Evolutionary conservation across 2,329 filamentous ascomycete genomes (phyloP), one percentile per base, ranked within the genome.

Genomic region (Ceratocystis destructans): DNA sequence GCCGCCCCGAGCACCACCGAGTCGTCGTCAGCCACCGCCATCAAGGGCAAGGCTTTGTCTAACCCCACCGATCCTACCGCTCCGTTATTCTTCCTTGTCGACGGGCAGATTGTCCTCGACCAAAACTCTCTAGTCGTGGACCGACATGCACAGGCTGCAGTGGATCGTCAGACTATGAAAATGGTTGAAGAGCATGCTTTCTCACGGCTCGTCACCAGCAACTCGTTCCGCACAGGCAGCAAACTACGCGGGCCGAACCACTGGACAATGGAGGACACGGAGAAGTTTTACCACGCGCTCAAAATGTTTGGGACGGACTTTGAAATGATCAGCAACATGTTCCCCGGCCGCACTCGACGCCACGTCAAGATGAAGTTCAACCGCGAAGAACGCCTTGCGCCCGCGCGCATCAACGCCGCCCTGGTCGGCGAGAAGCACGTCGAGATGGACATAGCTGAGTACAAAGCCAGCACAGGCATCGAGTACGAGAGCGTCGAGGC

Each of bases 291-390:
- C 77, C 82, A 86, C 33, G 86, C 84, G 0, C 79, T 95, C 1
- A 77, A 80, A 67, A 88, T 87, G 80, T 92, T 90, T 72, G 90
- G 90, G 66, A 93, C 88, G 1, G 89, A 93, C 73, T 95, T 94
- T 72, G 82, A 87, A 73, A 89, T 89, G 76, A 91, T 95, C 71
- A 82, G 83, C 68, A 83, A 84, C 71, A 85, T 91, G 81, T 92
- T 95, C 72, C 83, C 85, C 0, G 82, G 83, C 69, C 85, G 87
- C 72, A 87, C 83, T 68, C 82, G 90, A 20, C 82, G 86, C 41
- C 84, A 89, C 73, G 82, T 94, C 76, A 93, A 93, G 77, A 81
- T 87, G 70, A 94, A 94, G 73, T 94, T 90, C 76, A 88, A 87
- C 71, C 85, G 87, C 68, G 90, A 94, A 75, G 89, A 94, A 75